Base-by-base conservation (phyloP, 2,329 filamentous ascomycete species). In the Ascocoryne sarcoides region DNA sequence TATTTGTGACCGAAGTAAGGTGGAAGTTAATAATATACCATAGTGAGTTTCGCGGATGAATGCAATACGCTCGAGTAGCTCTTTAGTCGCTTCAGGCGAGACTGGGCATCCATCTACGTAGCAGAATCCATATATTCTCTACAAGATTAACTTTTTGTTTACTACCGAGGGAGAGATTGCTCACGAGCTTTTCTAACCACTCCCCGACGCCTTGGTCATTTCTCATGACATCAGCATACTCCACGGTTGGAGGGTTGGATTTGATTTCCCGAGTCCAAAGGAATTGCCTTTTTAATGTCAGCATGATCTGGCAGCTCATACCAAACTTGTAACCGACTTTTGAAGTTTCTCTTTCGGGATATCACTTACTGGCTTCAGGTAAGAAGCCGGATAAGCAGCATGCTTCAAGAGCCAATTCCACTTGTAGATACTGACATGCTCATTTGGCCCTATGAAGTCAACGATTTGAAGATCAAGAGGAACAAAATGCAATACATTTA, bases 41-140 rank as follows among this genome's bases (percentile, higher is more conserved):
- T 96, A 98, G 60, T 96, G 92, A 0, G 92, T 98, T 46, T 82
- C 71, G 14, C 89, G 77, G 53, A 96, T 89, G 48, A 90, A 90
- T 0, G 87, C 77, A 48, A 98, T 93, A 40, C 79, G 76, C 56
- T 85, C 74, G 2, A 96, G 68, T 1, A 95, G 69, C n/a, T 66
- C 60, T 61, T 90, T 64, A 0, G 89, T 95, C 4, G 79, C 73
- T 48, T 80, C 70, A 0, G 86, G 83, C 4, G 71, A 71, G 1
- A 77, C 66, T 10, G 87, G 86, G 10, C 82, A 82, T 32, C 70
- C 67, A 35, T 79, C 71, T 12, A 95, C 76, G 55, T 90, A 90
- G 52, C 74, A 84, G 58, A 94, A 87, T 3, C 90, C 89, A 47
- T 73, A 76, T 45, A 65, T 60, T 44, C 74, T 73, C 84, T 89